Evolutionary conservation across 345 rosid species (phyloP).

Genomic region (Cardamine chenopodiifolia): DNA sequence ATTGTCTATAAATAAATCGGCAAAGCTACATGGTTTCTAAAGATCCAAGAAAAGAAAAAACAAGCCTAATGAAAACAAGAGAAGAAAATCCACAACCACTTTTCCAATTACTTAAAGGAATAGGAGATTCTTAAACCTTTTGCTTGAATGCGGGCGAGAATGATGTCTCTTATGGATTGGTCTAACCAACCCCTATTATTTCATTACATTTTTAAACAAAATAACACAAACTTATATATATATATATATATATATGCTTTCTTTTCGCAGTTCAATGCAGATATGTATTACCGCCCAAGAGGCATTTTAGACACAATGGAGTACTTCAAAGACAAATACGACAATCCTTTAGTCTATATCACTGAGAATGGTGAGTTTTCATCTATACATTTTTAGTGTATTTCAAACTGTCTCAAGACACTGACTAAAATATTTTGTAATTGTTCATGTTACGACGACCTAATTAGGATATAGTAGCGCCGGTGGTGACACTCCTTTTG

Average conservation of each 20-base stretch:
- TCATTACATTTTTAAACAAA: too few species aligned
- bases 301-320: constrained; percentile 22
- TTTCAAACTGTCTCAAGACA: neutral
- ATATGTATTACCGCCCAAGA: neutral
- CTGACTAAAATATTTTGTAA: neutral
- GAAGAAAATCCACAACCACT: too few species aligned
- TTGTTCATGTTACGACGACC: too few species aligned
- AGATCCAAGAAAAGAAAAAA: too few species aligned
- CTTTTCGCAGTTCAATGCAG: neutral
- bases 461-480: constrained; percentile 17
- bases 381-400: constrained; percentile 4
- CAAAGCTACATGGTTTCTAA: too few species aligned
- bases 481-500: neutral
- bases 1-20: too few species aligned
- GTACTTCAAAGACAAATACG: constrained; percentile 8
- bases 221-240: neutral
- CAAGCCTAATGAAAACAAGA: too few species aligned
- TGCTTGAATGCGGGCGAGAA: too few species aligned
- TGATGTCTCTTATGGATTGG: too few species aligned
- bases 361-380: constrained; percentile 32
- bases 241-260: constrained; percentile 14
- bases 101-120: too few species aligned
- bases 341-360: constrained; percentile 11
- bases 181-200: too few species aligned
- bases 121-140: too few species aligned